Base-by-base conservation (phyloP, 75 land plant species). In the Cunninghamia lanceolata region DNA sequence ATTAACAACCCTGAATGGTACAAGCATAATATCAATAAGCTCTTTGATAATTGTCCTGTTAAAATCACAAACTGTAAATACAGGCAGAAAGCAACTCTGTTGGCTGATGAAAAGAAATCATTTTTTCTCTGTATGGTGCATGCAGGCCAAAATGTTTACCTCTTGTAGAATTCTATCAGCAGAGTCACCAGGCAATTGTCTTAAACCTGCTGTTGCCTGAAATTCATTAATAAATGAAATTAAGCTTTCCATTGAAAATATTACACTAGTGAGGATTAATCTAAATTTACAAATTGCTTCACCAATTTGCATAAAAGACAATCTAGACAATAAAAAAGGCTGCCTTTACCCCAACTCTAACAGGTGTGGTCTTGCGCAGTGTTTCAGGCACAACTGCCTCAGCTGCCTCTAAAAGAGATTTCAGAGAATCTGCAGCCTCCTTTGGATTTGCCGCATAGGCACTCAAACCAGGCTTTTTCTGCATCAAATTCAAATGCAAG, bases 171-270 rank as follows among this genome's bases (percentile, higher is more conserved):
- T 94, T 68, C 86, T 83, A 54, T 98, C 91, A 54, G 99, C 89
- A 42, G 92, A 84, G 85, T 94, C 94, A 83, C 90, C 93, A 85
- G 89, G 94, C 79, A 98, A 91, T 45, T 89, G 83, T 86, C 99
- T 96, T 50, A 98, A 89, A 56, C 99, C 99, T 28, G 99, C 99
- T 70, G 99, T 98, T 47, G 99, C 99, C 99, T 96, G 87, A 46
- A 89, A 1, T 79, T 66, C 68, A 73, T 54, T 16, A 28, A 71
- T 47, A 40, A 30, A 79, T 35, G 36, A n/a, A 47, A 14, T 30
- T 79, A n/a, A 83, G 50, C 15, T 83, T 83, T 43, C 40, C 66
- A 34, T 47, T n/a, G 30, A 34, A 82, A 34, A 16, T 53, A 35
- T 83, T 66, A 40, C 13, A 21, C 78, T 2, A 50, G 6, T 25